Evolutionary conservation across 1,139 yeast species (phyloP).

Genomic region (Taphrina confusa): DNA sequence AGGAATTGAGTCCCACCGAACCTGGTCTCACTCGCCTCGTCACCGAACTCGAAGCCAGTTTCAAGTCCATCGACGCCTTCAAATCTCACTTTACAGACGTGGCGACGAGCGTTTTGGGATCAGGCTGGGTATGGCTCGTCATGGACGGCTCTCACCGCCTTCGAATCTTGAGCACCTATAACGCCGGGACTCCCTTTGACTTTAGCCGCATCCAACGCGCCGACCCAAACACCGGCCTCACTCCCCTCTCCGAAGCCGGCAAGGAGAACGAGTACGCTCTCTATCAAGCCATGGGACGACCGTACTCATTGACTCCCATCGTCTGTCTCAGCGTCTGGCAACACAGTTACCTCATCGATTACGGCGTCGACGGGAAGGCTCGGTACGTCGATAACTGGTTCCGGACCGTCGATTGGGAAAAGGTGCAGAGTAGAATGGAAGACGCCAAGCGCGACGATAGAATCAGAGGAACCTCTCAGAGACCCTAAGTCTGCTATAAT

Average conservation of each 20-base stretch:
- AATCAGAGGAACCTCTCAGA: not conserved
- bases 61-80: slow-evolving; percentile 53
- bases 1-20: not conserved
- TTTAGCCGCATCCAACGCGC: slow-evolving; percentile 71
- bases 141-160: slow-evolving; percentile 71
- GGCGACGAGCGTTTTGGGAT: slow-evolving; percentile 62
- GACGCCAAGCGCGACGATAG: slow-evolving; percentile 36
- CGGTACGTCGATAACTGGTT: slow-evolving; percentile 75
- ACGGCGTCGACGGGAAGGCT: slow-evolving; percentile 74
- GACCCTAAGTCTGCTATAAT: no score
- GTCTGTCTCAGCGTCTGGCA: slow-evolving; percentile 87
- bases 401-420: slow-evolving; percentile 84
- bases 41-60: slow-evolving; percentile 43
- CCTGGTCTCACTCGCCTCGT: not conserved
- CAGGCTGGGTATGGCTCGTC: slow-evolving; percentile 87
- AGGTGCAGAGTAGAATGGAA: slow-evolving; percentile 62
- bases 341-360: slow-evolving; percentile 77
- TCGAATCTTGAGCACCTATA: slow-evolving; percentile 62
- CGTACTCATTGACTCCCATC: slow-evolving; percentile 57
- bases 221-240: slow-evolving; percentile 74
- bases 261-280: slow-evolving; percentile 10
- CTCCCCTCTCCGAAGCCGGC: slow-evolving; percentile 45
- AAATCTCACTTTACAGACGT: slow-evolving; percentile 56
- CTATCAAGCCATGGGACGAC: slow-evolving; percentile 17
- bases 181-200: slow-evolving; percentile 89